Conservation (phyloP, 2,329 filamentous ascomycete species). For the Penicillium olsonii region DNA sequence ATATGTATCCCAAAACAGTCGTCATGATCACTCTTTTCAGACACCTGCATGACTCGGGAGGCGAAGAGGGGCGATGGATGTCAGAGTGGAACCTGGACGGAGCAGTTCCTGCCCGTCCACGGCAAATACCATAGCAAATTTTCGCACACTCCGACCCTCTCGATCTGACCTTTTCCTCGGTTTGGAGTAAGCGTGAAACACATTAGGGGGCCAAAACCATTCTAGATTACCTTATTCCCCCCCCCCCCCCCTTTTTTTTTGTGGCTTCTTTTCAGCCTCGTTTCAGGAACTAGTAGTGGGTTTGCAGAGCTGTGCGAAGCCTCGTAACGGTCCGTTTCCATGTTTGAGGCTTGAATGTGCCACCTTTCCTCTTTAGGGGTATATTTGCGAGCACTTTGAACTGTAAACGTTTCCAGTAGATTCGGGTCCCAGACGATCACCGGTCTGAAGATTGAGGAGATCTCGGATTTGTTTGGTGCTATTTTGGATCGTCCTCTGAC, state of each 20-base stretch:
- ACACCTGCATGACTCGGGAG: neutral
- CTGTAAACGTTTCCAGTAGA: neutral
- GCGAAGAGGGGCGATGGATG: neutral
- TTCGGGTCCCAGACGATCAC: neutral
- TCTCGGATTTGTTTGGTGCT: neutral
- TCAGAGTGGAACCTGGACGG: conserved; percentile 1
- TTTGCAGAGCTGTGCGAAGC: neutral
- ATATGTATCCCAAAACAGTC: neutral
- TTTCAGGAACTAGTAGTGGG: conserved; percentile 5
- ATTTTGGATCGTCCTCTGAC: too few species aligned
- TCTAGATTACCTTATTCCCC: neutral
- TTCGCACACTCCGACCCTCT: neutral
- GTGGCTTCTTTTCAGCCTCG: conserved; percentile 1
- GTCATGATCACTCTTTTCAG: neutral
- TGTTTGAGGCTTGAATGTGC: conserved; percentile 2
- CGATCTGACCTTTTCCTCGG: neutral
- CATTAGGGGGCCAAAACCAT: conserved; percentile 1
- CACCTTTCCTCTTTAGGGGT: neutral
- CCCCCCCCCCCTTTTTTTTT: neutral
- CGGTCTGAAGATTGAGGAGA: neutral
- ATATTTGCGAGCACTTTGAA: neutral
- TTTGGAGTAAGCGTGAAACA: neutral
- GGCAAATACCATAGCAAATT: conserved; percentile 3
- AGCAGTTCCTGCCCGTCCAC: conserved; percentile 1
- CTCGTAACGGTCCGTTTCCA: conserved; percentile 1